Evolutionary conservation across 2,329 filamentous ascomycete species (phyloP).

Genomic region (Penicillium sp.): DNA sequence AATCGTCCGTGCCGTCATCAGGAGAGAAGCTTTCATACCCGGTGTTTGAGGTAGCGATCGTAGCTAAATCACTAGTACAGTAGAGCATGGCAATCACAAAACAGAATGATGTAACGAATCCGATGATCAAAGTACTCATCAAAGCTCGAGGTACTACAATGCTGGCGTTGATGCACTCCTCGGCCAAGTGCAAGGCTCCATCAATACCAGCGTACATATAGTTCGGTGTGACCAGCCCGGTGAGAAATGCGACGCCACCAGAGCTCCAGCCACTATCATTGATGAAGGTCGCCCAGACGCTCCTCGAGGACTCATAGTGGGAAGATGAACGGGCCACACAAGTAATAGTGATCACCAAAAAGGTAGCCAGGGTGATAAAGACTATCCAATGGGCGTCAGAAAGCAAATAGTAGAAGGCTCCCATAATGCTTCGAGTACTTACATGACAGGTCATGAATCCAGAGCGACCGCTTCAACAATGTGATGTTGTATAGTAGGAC

Average conservation of each 20-base stretch:
- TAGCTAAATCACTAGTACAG: not conserved
- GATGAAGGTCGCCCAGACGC: conserved; percentile 4
- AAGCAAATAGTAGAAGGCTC: not conserved
- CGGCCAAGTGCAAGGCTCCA: conserved; percentile 1
- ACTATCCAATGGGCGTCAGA: not conserved
- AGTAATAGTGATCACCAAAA: not conserved
- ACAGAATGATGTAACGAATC: not conserved
- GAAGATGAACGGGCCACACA: not conserved
- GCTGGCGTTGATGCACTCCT: not conserved
- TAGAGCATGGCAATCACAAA: conserved; percentile 5
- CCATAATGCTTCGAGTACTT: not conserved
- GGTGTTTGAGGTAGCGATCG: not conserved
- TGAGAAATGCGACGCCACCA: not conserved
- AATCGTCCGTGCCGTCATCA: too few species aligned
- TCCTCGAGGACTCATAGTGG: not conserved
- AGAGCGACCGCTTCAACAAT: not conserved
- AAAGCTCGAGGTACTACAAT: not conserved
- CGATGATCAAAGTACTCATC: conserved; percentile 1
- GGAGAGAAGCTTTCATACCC: not conserved
- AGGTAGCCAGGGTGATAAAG: not conserved
- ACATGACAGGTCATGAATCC: conserved; percentile 4
- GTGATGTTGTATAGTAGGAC: not conserved
- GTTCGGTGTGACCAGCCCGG: not conserved
- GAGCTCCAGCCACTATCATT: conserved; percentile 6
- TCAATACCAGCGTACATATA: conserved; percentile 4